Evolutionary conservation across 2,329 filamentous ascomycete species (phyloP), one percentile per base, ranked within the genome.

Genomic region (Emmonsiellopsis sp.): DNA sequence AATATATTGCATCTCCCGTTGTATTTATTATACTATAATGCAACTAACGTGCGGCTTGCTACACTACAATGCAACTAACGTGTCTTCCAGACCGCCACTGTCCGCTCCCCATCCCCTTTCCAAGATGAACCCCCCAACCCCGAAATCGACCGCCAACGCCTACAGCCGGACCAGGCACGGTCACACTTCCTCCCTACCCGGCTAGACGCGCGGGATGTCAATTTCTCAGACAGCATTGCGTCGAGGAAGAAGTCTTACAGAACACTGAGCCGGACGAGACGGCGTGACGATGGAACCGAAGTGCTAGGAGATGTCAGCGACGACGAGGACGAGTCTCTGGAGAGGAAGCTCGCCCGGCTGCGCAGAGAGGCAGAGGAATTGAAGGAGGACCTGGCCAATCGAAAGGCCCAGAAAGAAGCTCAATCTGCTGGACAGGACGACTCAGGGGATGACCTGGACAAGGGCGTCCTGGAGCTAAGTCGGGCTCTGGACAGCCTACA

Each of bases 181-280:
- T 83, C 81, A 34, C 82, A 84, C 43, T 98, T 98, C 67, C 77
- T 85, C 52, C 84, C 87, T 2, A 77, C 86, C 8, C 79, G 82
- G 41, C 82, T 95, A 34, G 87, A 95, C 65, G 85, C 89, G 5
- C 79, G 80, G 50, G 83, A 86, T 20, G 88, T 86, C 26, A 89
- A 96, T 70, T 93, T 96, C 68, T 95, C 91, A 2, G 91, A 96
- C 70, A 85, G 91, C 51, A 84, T 97, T 38, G 84, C 83, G 55
- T 83, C 83, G 46, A 92, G 92, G 69, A 82, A 88, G 58, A 89
- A 87, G 70, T 89, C 89, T 26, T 96, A 96, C 74, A 84, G 83
- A 60, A 84, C 84, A 37, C 85, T 86, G 6, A 87, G 79, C 47
- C 80, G 86, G 49, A 80, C 83, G 55, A 80, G 84, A 58, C 65